Evolutionary conservation across 176 grass and related monocot genomes (phyloP).

Genomic region (Triticum dicoccoides): DNA sequence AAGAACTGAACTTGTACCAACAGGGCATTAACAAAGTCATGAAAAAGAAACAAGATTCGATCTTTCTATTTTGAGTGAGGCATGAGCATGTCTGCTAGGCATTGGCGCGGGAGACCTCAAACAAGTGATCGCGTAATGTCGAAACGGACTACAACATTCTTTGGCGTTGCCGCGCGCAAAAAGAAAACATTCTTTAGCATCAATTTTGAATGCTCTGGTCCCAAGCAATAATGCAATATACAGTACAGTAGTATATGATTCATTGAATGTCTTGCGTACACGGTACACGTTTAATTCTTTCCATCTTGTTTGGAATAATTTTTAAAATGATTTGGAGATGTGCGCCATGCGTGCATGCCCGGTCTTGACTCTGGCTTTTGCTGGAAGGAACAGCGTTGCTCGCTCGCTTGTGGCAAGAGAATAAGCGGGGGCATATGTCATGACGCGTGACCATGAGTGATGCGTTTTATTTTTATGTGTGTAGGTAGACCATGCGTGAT

Average conservation of each 20-base stretch:
- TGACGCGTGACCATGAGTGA: no score
- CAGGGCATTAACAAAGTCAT: background rate
- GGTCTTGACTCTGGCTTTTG: background rate
- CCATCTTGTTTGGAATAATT: background rate
- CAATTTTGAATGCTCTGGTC: background rate
- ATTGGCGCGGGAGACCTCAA: background rate
- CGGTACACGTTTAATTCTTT: background rate
- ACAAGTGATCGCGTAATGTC: background rate
- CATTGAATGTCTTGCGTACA: background rate
- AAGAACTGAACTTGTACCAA: background rate
- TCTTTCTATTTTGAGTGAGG: background rate
- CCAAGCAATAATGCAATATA: slow-evolving; percentile 19
- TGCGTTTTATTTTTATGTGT: no score
- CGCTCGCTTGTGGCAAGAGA: background rate
- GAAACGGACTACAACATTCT: background rate
- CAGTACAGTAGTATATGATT: background rate
- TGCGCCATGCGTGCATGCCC: background rate
- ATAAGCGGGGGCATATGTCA: background rate
- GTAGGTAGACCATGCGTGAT: no score
- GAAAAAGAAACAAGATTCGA: background rate
- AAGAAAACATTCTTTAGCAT: background rate
- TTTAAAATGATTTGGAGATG: background rate
- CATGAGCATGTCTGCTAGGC: background rate
- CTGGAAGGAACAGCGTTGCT: background rate
- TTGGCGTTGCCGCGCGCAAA: background rate